These are phyloP conservation scores for Amanita exitialis DNA, from an alignment of 768 basidiomycete species.

Conservation along the genomic window DNA sequence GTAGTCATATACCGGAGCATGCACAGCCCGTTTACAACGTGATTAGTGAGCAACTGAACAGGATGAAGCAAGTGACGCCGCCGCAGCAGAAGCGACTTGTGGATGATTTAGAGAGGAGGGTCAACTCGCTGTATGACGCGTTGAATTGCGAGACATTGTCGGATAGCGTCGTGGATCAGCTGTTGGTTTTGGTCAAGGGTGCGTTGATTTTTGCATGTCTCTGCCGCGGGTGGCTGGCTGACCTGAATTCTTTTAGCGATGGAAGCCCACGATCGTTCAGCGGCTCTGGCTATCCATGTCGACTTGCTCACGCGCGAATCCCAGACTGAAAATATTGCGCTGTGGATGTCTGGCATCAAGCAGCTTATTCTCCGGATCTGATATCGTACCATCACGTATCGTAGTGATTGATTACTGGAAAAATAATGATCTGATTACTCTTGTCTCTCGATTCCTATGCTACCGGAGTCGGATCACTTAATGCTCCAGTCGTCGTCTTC, in stretches of 20 bases:
- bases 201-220: conserved; percentile 8
- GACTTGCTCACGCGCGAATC: conserved; percentile 75
- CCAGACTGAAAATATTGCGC: conserved; percentile 71
- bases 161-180: conserved; percentile 55
- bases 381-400: neutral
- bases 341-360: conserved; percentile 88
- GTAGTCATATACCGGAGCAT: conserved; percentile 79
- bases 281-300: conserved; percentile 76
- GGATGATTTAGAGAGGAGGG: conserved; percentile 79
- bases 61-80: conserved; percentile 69
- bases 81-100: conserved; percentile 75
- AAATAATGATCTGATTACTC: no score
- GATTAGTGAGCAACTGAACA: conserved; percentile 51
- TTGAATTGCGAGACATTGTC: conserved; percentile 84
- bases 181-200: conserved; percentile 71
- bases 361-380: conserved; percentile 72
- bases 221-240: conserved; percentile 1
- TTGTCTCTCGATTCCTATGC: no score
- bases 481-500: no score
- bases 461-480: no score
- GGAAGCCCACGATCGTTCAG: conserved; percentile 64
- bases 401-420: no score
- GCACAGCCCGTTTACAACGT: conserved; percentile 57
- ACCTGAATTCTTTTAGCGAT: conserved; percentile 46
- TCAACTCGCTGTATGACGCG: conserved; percentile 84